A percentile compares a stretch with the other conserved stretches of the same genome.
Evolutionary conservation across 2,329 filamentous ascomycete species (phyloP).

Genomic region (Zopfia rhizophila): DNA sequence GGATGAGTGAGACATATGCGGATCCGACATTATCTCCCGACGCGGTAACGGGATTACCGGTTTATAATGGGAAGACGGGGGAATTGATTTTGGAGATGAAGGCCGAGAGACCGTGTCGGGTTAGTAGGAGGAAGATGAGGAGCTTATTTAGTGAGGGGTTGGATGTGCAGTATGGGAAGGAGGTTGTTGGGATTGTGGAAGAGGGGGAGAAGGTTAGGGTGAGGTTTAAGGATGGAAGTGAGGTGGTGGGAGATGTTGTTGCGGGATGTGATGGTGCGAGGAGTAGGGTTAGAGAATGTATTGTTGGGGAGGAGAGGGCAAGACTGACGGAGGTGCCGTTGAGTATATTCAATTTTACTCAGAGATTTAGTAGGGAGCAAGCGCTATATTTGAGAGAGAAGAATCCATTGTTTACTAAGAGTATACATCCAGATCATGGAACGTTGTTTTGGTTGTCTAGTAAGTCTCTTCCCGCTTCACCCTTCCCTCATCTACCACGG

Average conservation of each 20-base stretch:
- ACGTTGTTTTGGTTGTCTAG: constrained; percentile 37
- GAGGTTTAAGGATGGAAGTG: constrained; percentile 31
- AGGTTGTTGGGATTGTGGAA: constrained; percentile 10
- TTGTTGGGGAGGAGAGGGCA: constrained; percentile 28
- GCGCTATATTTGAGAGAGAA: constrained; percentile 21
- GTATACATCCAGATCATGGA: constrained; percentile 35
- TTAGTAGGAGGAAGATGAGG: constrained; percentile 34
- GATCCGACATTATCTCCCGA: constrained; percentile 25
- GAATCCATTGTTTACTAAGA: constrained; percentile 33
- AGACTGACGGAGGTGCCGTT: constrained; percentile 28
- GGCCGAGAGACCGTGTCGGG: constrained; percentile 30
- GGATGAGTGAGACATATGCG: constrained; percentile 36
- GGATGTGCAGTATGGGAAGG: constrained; percentile 33
- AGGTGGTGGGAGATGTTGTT: constrained; percentile 28
- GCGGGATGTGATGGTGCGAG: constrained; percentile 35
- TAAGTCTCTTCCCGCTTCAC: constrained; percentile 20
- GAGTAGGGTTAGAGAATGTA: constrained; percentile 25
- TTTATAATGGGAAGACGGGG: constrained; percentile 37
- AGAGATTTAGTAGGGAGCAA: constrained; percentile 26
- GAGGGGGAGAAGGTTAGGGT: constrained; percentile 27
- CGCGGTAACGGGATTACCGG: constrained; percentile 33
- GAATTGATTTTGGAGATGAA: constrained; percentile 35
- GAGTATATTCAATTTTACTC: constrained; percentile 37
- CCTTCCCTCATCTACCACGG: constrained; percentile 8
- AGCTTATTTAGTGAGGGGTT: constrained; percentile 34